These are phyloP conservation scores for Tylopilus intermedius DNA, from an alignment of 768 basidiomycete species.

Conservation along the genomic window DNA sequence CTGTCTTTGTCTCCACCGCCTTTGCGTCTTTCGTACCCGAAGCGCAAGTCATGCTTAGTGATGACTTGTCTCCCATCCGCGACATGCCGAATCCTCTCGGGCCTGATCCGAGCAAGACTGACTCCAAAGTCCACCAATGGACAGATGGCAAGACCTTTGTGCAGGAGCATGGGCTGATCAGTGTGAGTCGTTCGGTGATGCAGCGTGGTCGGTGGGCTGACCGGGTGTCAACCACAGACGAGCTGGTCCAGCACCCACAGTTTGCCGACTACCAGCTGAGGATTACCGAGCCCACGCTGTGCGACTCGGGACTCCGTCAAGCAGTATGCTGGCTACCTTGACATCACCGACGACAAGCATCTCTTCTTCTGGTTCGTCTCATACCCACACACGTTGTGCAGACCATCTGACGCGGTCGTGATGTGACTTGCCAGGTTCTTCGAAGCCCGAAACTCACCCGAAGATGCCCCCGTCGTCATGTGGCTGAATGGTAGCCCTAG, in stretches of 20 bases:
- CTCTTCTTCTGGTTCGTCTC: slow-evolving; percentile 77
- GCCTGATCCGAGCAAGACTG: slow-evolving; percentile 36
- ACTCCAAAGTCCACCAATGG: slow-evolving; percentile 57
- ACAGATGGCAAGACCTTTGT: slow-evolving; percentile 60
- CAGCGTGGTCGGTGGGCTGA: not conserved
- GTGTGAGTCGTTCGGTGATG: slow-evolving; percentile 47
- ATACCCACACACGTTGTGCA: not conserved
- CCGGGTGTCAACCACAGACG: slow-evolving; percentile 37
- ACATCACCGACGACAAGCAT: slow-evolving; percentile 73
- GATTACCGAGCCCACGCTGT: slow-evolving; percentile 64
- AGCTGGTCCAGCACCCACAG: slow-evolving; percentile 54
- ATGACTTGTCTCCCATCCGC: slow-evolving; percentile 18
- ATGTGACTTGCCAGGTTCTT: slow-evolving; percentile 62
- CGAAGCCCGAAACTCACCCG: slow-evolving; percentile 71
- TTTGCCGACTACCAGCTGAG: slow-evolving; percentile 54
- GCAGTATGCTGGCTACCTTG: slow-evolving; percentile 80
- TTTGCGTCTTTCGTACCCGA: slow-evolving; percentile 38
- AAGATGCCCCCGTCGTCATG: slow-evolving; percentile 75
- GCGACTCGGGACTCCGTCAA: slow-evolving; percentile 56
- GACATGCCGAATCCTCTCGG: slow-evolving; percentile 38
- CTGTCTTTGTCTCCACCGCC: slow-evolving; percentile 33
- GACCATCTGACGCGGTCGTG: not conserved
- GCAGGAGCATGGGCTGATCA: slow-evolving; percentile 59
- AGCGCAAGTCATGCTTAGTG: slow-evolving; percentile 41
- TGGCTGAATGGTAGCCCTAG: slow-evolving; percentile 88